Percentiles rank a stretch among this genome's conserved stretches.
Evolutionary conservation across 2,329 filamentous ascomycete genomes (phyloP).

Genomic region (Epichloe hybrida): DNA sequence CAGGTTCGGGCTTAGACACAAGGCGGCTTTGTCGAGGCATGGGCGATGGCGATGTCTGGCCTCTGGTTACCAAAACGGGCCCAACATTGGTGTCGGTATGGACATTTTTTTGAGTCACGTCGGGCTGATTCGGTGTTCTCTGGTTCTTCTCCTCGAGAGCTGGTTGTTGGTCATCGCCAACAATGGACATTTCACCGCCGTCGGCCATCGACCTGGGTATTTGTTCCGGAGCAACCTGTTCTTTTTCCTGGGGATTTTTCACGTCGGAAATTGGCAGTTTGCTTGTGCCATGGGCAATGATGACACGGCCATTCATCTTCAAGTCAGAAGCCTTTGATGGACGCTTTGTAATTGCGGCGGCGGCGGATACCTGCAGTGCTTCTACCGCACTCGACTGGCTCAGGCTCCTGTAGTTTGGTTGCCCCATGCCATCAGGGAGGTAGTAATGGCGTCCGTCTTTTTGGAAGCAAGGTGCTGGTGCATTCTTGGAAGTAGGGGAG

Average conservation of each 20-base stretch:
- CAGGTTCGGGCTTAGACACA: neutral
- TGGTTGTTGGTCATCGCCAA: neutral
- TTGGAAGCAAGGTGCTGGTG: slow-evolving; percentile 8
- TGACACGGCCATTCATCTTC: neutral
- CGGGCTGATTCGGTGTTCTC: neutral
- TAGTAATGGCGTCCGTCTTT: slow-evolving; percentile 16
- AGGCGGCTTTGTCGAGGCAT: slow-evolving; percentile 1
- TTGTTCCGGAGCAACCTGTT: neutral
- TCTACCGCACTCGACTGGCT: slow-evolving; percentile 5
- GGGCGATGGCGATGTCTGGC: slow-evolving; percentile 2
- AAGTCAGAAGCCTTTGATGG: neutral
- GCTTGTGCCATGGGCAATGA: neutral
- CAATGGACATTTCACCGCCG: neutral
- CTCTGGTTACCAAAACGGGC: neutral
- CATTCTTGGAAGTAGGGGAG: slow-evolving; percentile 10
- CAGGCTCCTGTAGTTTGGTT: neutral
- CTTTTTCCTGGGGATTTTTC: neutral
- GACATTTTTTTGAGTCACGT: neutral
- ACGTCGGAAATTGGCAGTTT: neutral
- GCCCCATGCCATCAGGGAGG: slow-evolving; percentile 4
- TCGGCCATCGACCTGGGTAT: neutral
- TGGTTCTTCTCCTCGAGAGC: neutral
- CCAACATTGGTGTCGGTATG: slow-evolving; percentile 1
- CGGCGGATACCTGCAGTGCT: slow-evolving; percentile 17
- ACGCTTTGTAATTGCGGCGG: slow-evolving; percentile 10